A percentile compares a stretch with the other conserved stretches of the same genome.
phyloP scores from a whole-genome alignment of 352 stramenopile species.

The Phytophthora chlamydospora region DNA sequence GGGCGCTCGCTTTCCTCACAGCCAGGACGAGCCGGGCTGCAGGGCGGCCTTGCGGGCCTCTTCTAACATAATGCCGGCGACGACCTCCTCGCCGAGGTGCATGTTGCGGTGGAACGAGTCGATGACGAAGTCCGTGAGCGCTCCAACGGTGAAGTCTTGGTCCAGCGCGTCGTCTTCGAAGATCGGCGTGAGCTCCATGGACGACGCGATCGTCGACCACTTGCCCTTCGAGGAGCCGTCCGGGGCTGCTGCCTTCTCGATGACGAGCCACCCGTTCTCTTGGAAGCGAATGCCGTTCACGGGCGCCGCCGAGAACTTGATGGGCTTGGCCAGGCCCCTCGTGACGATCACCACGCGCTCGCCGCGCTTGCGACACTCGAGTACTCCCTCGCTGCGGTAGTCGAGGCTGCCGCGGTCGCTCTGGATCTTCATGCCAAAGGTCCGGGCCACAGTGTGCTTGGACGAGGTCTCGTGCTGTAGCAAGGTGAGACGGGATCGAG shows the following conservation, averaged over 20 bases:
- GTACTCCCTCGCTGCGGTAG: slow-evolving; percentile 47
- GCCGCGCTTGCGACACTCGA: slow-evolving; percentile 37
- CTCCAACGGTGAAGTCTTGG: slow-evolving; percentile 39
- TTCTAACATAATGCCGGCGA: slow-evolving; percentile 36
- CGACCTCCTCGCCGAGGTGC: slow-evolving; percentile 33
- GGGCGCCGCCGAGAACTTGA: slow-evolving; percentile 45
- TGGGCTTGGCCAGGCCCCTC: slow-evolving; percentile 43
- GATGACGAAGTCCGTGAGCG: slow-evolving; percentile 41
- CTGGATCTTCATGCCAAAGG: slow-evolving; percentile 46
- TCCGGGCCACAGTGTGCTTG: slow-evolving; percentile 25
- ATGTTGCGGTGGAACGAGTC: slow-evolving; percentile 45
- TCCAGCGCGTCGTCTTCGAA: slow-evolving; percentile 32
- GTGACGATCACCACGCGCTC: slow-evolving; percentile 58
- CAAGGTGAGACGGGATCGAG: not conserved
- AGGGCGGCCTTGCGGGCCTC: slow-evolving; percentile 28
- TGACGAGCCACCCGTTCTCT: slow-evolving; percentile 51
- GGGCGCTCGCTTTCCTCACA: slow-evolving; percentile 14
- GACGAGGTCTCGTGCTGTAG: slow-evolving; percentile 28
- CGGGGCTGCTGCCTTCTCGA: slow-evolving; percentile 29
- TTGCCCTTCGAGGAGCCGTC: slow-evolving; percentile 20
- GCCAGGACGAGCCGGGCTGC: slow-evolving; percentile 15
- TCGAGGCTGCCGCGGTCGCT: slow-evolving; percentile 35
- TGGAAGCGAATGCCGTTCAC: slow-evolving; percentile 51
- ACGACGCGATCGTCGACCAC: slow-evolving; percentile 31
- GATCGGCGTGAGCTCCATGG: slow-evolving; percentile 36